Conservation (phyloP, 1,284 basidiomycete species). For the Leccinum pallidistipes region DNA sequence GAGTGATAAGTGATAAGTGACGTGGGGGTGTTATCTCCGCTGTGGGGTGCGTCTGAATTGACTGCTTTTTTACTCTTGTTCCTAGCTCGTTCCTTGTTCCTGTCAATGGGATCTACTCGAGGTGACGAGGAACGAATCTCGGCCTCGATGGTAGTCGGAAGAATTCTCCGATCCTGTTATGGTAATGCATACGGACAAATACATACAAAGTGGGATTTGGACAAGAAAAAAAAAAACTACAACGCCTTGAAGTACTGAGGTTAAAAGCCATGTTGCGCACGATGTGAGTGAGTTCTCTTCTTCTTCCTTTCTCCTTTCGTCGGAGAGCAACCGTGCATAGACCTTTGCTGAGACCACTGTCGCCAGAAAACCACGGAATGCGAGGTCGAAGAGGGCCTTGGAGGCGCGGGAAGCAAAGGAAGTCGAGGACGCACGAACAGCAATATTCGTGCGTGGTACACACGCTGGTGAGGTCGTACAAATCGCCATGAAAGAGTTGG, state of each 20-base stretch:
- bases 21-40: neutral
- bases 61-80: neutral
- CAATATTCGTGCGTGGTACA: constrained; percentile 90
- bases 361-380: constrained; percentile 92
- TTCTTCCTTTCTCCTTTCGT: neutral
- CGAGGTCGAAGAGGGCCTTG: constrained; percentile 91
- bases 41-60: neutral
- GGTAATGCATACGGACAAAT: neutral
- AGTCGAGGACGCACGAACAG: constrained; percentile 82
- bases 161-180: neutral
- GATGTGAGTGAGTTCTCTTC: constrained; percentile 32
- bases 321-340: too few species aligned
- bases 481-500: constrained; percentile 85
- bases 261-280: constrained; percentile 37
- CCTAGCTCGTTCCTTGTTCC: neutral
- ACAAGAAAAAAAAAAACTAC: constrained; percentile 12
- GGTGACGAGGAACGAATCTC: neutral
- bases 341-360: neutral
- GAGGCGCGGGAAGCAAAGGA: constrained; percentile 88
- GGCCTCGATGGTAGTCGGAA: neutral
- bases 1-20: neutral
- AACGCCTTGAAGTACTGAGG: neutral
- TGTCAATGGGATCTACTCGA: neutral
- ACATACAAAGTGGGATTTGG: neutral
- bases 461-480: constrained; percentile 83